A percentile compares a stretch with the other conserved stretches of the same genome.
phyloP scores from a whole-genome alignment of 768 basidiomycete genomes.

The Agaricus subrufescens region DNA sequence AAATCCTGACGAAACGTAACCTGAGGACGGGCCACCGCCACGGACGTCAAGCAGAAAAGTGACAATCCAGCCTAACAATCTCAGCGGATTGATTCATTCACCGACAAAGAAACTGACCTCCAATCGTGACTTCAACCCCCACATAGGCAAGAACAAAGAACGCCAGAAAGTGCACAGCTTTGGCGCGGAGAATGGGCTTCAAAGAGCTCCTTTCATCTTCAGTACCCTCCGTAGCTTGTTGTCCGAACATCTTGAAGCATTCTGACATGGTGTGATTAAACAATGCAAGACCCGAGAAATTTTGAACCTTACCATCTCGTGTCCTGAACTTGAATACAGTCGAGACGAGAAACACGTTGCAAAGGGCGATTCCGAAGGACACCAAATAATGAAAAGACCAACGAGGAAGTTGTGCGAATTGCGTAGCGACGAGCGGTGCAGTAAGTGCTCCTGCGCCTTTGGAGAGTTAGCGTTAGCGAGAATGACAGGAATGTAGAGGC shows the following conservation, averaged over 20 bases:
- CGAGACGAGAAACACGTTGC: constrained; percentile 48
- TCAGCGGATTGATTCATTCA: not conserved
- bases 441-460: constrained; percentile 66
- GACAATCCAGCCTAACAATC: constrained; percentile 59
- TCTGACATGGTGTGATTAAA: constrained; percentile 28
- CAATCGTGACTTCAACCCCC: constrained; percentile 61
- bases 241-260: constrained; percentile 50
- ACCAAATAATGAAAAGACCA: constrained; percentile 81
- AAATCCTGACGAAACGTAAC: constrained; percentile 52
- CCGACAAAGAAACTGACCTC: constrained; percentile 25
- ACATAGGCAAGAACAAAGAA: constrained; percentile 65
- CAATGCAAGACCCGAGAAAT: not conserved
- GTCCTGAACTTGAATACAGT: constrained; percentile 62
- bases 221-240: constrained; percentile 31
- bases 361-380: constrained; percentile 61
- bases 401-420: constrained; percentile 57
- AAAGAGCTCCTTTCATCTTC: constrained; percentile 35
- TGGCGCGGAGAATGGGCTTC: constrained; percentile 46
- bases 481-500: not conserved
- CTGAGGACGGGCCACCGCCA: constrained; percentile 31
- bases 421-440: constrained; percentile 75
- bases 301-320: constrained; percentile 52
- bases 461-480: not conserved
- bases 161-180: constrained; percentile 57
- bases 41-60: constrained; percentile 43